These are phyloP conservation scores for Pseudonitzschia delicatissima DNA, from an alignment of 108 stramenopile genomes.

Conservation along the genomic window DNA sequence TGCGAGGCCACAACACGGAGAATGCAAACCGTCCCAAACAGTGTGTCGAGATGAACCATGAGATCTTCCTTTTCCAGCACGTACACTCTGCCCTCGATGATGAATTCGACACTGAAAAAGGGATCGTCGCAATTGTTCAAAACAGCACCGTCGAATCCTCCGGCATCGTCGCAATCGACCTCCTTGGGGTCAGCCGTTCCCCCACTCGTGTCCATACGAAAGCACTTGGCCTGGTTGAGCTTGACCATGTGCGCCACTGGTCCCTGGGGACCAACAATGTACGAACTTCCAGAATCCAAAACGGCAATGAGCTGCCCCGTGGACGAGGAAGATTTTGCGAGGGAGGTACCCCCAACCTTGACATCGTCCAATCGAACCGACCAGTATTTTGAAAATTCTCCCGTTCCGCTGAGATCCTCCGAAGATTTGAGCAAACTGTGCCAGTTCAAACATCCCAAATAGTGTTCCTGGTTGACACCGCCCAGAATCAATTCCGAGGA, in stretches of 20 bases:
- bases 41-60: conserved; percentile 24
- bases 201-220: conserved; percentile 16
- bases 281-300: conserved; percentile 90
- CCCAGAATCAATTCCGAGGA: conserved; percentile 49
- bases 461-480: conserved; percentile 42
- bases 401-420: conserved; percentile 13
- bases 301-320: conserved; percentile 60
- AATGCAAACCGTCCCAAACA: conserved; percentile 27
- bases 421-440: conserved; percentile 38
- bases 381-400: conserved; percentile 70
- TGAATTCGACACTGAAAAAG: conserved; percentile 45
- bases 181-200: conserved; percentile 13
- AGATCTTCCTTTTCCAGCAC: conserved; percentile 47
- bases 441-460: conserved; percentile 53
- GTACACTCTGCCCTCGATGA: conserved; percentile 36
- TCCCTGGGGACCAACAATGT: conserved; percentile 84
- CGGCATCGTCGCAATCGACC: conserved; percentile 29
- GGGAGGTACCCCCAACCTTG: conserved; percentile 41
- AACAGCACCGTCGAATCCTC: conserved; percentile 39
- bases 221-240: conserved; percentile 47
- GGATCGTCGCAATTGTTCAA: conserved; percentile 38
- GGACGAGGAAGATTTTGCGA: background rate
- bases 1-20: conserved; percentile 33
- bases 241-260: conserved; percentile 65
- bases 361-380: conserved; percentile 76